phyloP scores from a whole-genome alignment of 768 basidiomycete species.

The Leucosporidium creatinivorum region DNA sequence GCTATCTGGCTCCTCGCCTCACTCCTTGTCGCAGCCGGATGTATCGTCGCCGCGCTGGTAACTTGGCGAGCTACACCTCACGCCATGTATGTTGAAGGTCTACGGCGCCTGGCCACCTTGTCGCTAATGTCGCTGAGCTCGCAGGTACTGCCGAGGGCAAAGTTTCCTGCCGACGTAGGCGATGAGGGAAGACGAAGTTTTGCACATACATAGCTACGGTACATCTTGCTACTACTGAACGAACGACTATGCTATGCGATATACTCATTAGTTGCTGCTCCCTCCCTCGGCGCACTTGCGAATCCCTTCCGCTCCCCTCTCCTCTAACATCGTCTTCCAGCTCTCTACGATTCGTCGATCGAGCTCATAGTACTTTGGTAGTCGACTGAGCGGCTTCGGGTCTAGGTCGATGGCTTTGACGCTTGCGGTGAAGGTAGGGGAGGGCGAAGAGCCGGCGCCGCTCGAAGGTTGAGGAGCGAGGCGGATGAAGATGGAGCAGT shows the following conservation, averaged over 20 bases:
- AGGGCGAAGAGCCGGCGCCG: not conserved
- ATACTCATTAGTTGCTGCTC: not conserved
- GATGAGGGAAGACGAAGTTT: not conserved
- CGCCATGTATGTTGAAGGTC: constrained; percentile 8
- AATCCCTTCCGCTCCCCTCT: not conserved
- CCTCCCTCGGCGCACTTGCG: not conserved
- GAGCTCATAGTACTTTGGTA: constrained; percentile 64
- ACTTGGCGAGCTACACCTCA: not conserved
- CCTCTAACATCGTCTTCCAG: not conserved
- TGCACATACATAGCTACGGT: too few species aligned
- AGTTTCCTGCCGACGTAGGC: constrained; percentile 9
- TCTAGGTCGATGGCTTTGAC: constrained; percentile 81
- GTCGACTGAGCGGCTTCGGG: constrained; percentile 59
- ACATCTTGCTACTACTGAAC: not conserved
- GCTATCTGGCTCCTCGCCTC: not conserved
- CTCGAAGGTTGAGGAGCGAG: constrained; percentile 23
- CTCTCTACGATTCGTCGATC: constrained; percentile 58
- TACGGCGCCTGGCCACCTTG: too few species aligned
- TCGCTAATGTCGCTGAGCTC: too few species aligned
- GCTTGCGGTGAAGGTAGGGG: constrained; percentile 18
- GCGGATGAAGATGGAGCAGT: constrained; percentile 70
- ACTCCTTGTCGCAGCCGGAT: not conserved
- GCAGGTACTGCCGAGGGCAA: constrained; percentile 18
- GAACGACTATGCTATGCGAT: not conserved
- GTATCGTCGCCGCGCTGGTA: constrained; percentile 5